Evolutionary conservation across 306 rosid species (phyloP).

Genomic region (Abrus pulchellus): DNA sequence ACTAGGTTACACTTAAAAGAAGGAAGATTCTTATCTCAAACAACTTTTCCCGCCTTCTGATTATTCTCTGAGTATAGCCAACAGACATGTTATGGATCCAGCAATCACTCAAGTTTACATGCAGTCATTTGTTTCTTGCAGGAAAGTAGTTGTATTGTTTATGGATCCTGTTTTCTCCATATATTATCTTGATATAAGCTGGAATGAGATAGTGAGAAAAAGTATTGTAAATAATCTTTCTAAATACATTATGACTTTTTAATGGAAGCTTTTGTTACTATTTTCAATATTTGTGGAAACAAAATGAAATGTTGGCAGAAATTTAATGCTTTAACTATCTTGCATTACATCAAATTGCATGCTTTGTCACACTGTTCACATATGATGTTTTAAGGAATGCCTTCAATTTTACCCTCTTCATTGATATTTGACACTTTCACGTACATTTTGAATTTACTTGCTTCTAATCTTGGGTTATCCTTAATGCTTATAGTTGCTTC

Average conservation of each 20-base stretch:
- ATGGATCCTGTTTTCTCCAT: neutral
- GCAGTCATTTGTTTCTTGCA: neutral
- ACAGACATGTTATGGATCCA: neutral
- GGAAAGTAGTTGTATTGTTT: constrained; percentile 1
- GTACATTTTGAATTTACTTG: neutral
- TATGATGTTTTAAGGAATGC: neutral
- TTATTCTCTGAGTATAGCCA: neutral
- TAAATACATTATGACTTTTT: neutral
- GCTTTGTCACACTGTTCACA: neutral
- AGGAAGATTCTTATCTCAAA: constrained; percentile 14
- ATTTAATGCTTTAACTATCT: neutral
- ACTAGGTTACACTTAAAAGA: constrained; percentile 28
- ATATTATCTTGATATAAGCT: neutral
- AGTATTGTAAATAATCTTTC: neutral
- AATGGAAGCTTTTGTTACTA: neutral
- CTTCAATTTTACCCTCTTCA: neutral
- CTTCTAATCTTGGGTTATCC: neutral
- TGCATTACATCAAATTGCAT: neutral
- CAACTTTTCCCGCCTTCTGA: constrained; percentile 22
- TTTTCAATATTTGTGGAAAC: neutral
- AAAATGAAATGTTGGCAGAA: neutral
- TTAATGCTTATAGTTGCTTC: neutral
- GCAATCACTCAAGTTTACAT: neutral
- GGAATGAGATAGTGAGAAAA: neutral
- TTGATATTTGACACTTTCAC: neutral